A percentile compares a stretch with the other conserved stretches of the same genome.
Conservation (phyloP, 768 basidiomycete species). For the Lyophyllum semitale region DNA sequence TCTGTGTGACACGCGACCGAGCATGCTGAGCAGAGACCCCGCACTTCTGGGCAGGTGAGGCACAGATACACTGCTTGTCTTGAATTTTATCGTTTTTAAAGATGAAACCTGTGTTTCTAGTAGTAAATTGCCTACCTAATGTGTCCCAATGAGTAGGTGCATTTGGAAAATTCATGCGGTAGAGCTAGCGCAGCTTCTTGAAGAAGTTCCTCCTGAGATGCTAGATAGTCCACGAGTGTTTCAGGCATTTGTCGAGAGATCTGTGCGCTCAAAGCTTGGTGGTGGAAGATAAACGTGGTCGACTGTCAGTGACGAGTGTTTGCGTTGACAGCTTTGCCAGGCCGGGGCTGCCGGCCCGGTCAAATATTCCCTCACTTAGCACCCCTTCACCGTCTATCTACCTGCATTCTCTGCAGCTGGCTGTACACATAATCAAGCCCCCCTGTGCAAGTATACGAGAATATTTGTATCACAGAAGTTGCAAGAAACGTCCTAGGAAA, state of each 20-base stretch:
- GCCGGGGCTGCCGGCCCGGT: slow-evolving; percentile 1
- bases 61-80: slow-evolving; percentile 86
- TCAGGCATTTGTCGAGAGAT: too few relatives aligned
- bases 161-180: slow-evolving; percentile 65
- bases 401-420: too few relatives aligned
- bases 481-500: not conserved
- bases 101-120: slow-evolving; percentile 2
- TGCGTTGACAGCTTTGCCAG: too few relatives aligned
- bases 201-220: slow-evolving; percentile 50
- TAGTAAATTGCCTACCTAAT: slow-evolving; percentile 39
- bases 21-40: slow-evolving; percentile 81
- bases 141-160: slow-evolving; percentile 60
- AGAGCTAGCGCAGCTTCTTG: slow-evolving; percentile 58
- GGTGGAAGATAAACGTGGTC: too few relatives aligned
- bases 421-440: not conserved
- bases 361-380: not conserved
- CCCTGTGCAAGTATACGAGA: not conserved
- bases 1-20: slow-evolving; percentile 86
- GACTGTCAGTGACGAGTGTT: too few relatives aligned
- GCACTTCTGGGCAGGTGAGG: slow-evolving; percentile 64
- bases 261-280: too few relatives aligned
- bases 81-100: slow-evolving; percentile 14
- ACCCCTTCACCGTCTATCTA: not conserved
- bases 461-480: not conserved
- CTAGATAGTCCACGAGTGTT: slow-evolving; percentile 47